Conservation (phyloP, 2,329 filamentous ascomycete genomes). For the Aplosporella prunicola region DNA sequence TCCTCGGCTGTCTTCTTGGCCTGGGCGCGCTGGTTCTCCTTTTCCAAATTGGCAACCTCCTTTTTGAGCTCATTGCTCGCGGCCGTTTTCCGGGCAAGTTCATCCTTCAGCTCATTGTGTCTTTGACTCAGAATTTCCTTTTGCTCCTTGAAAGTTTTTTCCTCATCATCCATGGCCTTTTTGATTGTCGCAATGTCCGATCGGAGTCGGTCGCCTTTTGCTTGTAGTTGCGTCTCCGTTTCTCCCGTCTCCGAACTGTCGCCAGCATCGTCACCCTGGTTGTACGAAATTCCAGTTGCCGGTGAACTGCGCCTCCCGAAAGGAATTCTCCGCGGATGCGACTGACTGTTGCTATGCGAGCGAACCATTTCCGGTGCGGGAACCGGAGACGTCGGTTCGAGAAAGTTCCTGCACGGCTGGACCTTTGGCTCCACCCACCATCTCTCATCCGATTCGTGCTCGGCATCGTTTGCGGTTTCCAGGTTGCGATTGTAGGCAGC, state of each 20-base stretch:
- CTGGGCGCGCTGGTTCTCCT: constrained; percentile 71
- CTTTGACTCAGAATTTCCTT: constrained; percentile 55
- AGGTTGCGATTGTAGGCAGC: constrained; percentile 37
- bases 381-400: constrained; percentile 54
- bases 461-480: constrained; percentile 17
- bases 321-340: constrained; percentile 53
- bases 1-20: constrained; percentile 73
- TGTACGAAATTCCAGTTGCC: constrained; percentile 29
- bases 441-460: constrained; percentile 30
- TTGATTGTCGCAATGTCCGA: constrained; percentile 75
- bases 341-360: constrained; percentile 52
- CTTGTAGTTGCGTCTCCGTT: constrained; percentile 63
- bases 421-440: constrained; percentile 45
- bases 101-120: constrained; percentile 66
- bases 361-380: constrained; percentile 54
- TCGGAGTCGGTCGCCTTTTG: constrained; percentile 71
- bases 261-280: constrained; percentile 2
- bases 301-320: constrained; percentile 69
- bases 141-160: constrained; percentile 39
- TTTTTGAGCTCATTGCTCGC: constrained; percentile 75
- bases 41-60: constrained; percentile 69
- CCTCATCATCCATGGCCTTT: constrained; percentile 54
- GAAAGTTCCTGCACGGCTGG: constrained; percentile 40
- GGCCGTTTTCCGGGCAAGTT: constrained; percentile 83
- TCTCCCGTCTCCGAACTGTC: constrained; percentile 36